phyloP scores from a whole-genome alignment of 805 yeast species.

The Cephaloascus albidus region DNA sequence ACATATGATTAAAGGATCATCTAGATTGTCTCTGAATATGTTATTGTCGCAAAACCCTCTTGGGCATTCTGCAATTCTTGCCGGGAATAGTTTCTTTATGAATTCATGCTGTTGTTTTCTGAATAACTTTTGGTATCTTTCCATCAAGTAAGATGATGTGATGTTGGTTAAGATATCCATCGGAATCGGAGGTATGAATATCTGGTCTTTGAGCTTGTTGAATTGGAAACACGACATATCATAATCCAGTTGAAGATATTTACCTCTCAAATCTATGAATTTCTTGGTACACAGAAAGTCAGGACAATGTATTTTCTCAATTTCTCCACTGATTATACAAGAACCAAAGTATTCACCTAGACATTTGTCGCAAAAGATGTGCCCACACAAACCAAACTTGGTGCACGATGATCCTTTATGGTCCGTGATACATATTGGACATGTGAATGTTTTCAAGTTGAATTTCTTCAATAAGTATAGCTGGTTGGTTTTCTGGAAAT shows the following conservation, averaged over 20 bases:
- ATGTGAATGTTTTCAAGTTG: slow-evolving; percentile 27
- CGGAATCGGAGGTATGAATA: slow-evolving; percentile 33
- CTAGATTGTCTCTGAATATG: slow-evolving; percentile 36
- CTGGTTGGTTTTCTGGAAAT: background rate
- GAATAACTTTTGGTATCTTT: slow-evolving; percentile 29
- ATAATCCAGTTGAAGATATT: slow-evolving; percentile 9
- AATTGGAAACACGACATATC: slow-evolving; percentile 12
- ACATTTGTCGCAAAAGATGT: slow-evolving; percentile 39
- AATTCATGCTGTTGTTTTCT: slow-evolving; percentile 29
- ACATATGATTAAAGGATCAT: slow-evolving; percentile 40
- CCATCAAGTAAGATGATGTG: slow-evolving; percentile 15
- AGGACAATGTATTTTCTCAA: slow-evolving; percentile 49
- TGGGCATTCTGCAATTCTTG: slow-evolving; percentile 42
- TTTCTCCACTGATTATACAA: slow-evolving; percentile 36
- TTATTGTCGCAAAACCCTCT: slow-evolving; percentile 30
- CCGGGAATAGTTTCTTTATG: slow-evolving; percentile 35
- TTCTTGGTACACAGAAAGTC: slow-evolving; percentile 35
- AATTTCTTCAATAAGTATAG: slow-evolving; percentile 14
- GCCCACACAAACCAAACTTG: slow-evolving; percentile 33
- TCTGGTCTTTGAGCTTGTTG: slow-evolving; percentile 17
- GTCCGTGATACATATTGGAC: slow-evolving; percentile 49
- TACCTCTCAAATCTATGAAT: slow-evolving; percentile 6
- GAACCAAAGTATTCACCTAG: slow-evolving; percentile 28
- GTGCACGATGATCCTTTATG: slow-evolving; percentile 33
- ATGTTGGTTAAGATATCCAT: slow-evolving; percentile 20